These are phyloP conservation scores for Volutella citrinella DNA, from an alignment of 2,329 filamentous ascomycete species.

Conservation along the genomic window DNA sequence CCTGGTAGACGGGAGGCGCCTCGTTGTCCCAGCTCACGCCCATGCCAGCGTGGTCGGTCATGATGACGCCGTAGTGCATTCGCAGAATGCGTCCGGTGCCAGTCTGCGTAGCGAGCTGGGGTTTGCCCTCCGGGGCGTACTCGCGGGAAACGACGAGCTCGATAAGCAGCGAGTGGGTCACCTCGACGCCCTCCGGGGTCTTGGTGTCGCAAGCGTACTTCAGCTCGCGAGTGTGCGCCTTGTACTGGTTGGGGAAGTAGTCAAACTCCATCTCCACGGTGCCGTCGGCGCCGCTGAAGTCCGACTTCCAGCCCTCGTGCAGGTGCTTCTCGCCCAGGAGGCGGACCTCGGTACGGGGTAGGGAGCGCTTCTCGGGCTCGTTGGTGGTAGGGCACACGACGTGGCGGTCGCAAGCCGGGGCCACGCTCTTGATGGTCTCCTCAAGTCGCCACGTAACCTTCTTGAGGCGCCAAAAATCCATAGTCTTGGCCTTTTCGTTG, in stretches of 20 bases:
- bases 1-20: slow-evolving; percentile 87
- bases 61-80: slow-evolving; percentile 81
- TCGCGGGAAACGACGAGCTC: slow-evolving; percentile 95
- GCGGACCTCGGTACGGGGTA: slow-evolving; percentile 71
- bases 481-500: slow-evolving; percentile 66
- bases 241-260: slow-evolving; percentile 40
- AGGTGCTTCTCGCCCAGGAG: slow-evolving; percentile 78
- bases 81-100: slow-evolving; percentile 86
- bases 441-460: slow-evolving; percentile 93
- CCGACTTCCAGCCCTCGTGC: slow-evolving; percentile 86
- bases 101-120: slow-evolving; percentile 72
- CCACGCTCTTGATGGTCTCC: slow-evolving; percentile 76
- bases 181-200: slow-evolving; percentile 69
- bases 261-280: slow-evolving; percentile 78
- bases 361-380: slow-evolving; percentile 53
- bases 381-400: slow-evolving; percentile 45
- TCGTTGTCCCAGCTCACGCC: slow-evolving; percentile 98
- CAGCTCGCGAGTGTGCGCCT: slow-evolving; percentile 45
- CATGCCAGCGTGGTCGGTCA: slow-evolving; percentile 81
- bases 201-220: slow-evolving; percentile 77
- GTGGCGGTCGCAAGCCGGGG: slow-evolving; percentile 78
- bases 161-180: slow-evolving; percentile 81
- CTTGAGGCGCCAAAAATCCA: slow-evolving; percentile 81
- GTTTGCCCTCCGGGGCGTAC: slow-evolving; percentile 69
- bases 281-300: slow-evolving; percentile 50